Percentiles rank a stretch among this genome's conserved stretches.
Evolutionary conservation across 2,329 filamentous ascomycete genomes (phyloP).

Genomic region (Aspergillus fischeri): DNA sequence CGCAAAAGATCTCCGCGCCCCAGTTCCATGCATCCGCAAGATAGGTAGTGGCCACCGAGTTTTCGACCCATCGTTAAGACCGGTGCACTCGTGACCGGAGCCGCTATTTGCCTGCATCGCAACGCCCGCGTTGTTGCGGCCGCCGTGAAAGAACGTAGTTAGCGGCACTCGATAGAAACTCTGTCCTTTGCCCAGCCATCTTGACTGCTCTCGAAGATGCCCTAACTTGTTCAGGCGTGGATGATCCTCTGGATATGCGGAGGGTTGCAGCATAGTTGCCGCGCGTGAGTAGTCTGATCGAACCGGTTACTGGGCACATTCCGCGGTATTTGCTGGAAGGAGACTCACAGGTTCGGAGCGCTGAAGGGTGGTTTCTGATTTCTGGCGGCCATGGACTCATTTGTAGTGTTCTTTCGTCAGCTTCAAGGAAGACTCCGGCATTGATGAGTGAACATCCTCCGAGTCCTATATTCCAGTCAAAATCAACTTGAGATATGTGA

Average conservation of each 20-base stretch:
- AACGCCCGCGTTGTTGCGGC: constrained; percentile 61
- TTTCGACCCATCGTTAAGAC: constrained; percentile 63
- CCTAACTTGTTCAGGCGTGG: constrained; percentile 5
- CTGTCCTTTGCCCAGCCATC: constrained; percentile 39
- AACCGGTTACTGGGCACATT: background rate
- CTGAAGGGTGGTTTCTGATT: constrained; percentile 26
- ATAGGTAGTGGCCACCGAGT: constrained; percentile 58
- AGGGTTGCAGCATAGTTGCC: constrained; percentile 15
- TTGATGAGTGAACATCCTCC: constrained; percentile 63
- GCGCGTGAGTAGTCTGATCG: constrained; percentile 12
- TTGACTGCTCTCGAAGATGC: constrained; percentile 3
- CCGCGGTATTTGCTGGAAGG: background rate
- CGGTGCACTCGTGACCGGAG: constrained; percentile 61
- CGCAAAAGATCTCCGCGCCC: constrained; percentile 68
- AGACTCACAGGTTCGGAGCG: constrained; percentile 8
- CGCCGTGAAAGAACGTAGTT: constrained; percentile 60
- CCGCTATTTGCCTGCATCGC: constrained; percentile 58
- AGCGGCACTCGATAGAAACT: constrained; percentile 57
- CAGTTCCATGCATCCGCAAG: constrained; percentile 67
- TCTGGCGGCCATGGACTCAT: constrained; percentile 54
- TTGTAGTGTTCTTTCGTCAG: constrained; percentile 52
- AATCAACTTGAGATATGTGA: background rate
- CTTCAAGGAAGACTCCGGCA: constrained; percentile 62
- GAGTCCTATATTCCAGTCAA: constrained; percentile 43
- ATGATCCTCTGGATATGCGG: constrained; percentile 6